phyloP scores from a whole-genome alignment of 495 filamentous ascomycete species.

The Hypoxylon lenormandii region DNA sequence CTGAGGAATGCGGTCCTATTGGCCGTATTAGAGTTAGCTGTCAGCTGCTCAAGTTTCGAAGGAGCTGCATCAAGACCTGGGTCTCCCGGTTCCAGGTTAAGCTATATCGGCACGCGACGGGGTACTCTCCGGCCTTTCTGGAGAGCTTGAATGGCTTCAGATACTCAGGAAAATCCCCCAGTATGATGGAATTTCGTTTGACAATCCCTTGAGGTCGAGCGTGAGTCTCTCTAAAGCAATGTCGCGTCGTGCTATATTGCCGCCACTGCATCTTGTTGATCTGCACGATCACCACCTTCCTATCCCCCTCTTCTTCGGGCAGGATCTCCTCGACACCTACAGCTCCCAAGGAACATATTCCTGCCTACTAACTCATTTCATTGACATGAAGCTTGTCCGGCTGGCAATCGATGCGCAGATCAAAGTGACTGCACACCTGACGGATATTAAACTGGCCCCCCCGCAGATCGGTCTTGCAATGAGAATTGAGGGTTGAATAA shows the following conservation, averaged over 20 bases:
- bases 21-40: neutral
- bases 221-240: conserved; percentile 58
- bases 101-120: conserved; percentile 56
- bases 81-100: conserved; percentile 59
- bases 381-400: conserved; percentile 8
- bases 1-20: conserved; percentile 57
- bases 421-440: neutral
- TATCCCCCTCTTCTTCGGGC: conserved; percentile 59
- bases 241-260: conserved; percentile 60
- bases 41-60: conserved; percentile 3
- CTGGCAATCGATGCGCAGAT: neutral
- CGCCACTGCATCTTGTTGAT: conserved; percentile 63
- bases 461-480: neutral
- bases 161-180: conserved; percentile 54
- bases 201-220: conserved; percentile 61
- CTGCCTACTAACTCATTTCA: conserved; percentile 24
- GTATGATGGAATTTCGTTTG: conserved; percentile 59
- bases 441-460: neutral
- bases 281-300: conserved; percentile 59
- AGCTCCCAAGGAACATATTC: conserved; percentile 60
- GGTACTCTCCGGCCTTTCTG: conserved; percentile 54
- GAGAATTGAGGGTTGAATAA: neutral
- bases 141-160: conserved; percentile 61
- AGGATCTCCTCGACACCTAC: conserved; percentile 59
- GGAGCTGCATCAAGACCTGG: conserved; percentile 53